Evolutionary conservation across 371 early-diverging fungal genomes (phyloP), one percentile per base, ranked within the genome.

Genomic region (Mortierella sp.): DNA sequence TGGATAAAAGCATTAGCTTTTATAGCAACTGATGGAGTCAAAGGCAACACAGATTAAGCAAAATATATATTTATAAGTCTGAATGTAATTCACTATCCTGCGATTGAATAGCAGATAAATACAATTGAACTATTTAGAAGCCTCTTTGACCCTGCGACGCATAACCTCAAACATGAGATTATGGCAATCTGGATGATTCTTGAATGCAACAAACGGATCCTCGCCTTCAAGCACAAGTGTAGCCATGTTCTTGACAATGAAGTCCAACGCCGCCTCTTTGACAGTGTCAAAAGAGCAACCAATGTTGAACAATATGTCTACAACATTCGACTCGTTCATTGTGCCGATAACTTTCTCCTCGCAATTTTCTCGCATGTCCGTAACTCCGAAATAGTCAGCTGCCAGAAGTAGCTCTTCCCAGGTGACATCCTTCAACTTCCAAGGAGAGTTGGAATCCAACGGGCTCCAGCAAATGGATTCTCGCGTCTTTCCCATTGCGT

Each of bases 351-450:
- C 31, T 5, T 17, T 49, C 10, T 56, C 26, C 51, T 57, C 64
- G 23, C 64, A 34, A 0, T 22, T 26, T 22, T 29, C n/a, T 12
- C 8, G 37, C 43, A 63, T 15, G 10, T 58, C 70, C 23, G 63
- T 28, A 12, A 70, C 63, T 5, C 58, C 64, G 19, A 57, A 64
- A 15, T 19, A 45, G 5, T 51, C 51, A 10, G 70, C 70, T 19
- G 64, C 64, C 9, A 22, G 4, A 9, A 69, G 19, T 2, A 69
- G 34, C 7, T 62, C 69, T 26, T 42, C 61, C 66, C 72, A 72
- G 0, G 53, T 26, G 12, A 60, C 65, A 12, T 71, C 61, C 31
- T 59, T 60, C 2, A 60, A 29, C 42, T 42, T 65, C 61, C 65
- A 65, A 22, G 54, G 34, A 0, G 60, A 49, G 8, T 19, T 45